These are phyloP conservation scores for Termitomyces sp. DNA, from an alignment of 768 basidiomycete species.

Conservation along the genomic window DNA sequence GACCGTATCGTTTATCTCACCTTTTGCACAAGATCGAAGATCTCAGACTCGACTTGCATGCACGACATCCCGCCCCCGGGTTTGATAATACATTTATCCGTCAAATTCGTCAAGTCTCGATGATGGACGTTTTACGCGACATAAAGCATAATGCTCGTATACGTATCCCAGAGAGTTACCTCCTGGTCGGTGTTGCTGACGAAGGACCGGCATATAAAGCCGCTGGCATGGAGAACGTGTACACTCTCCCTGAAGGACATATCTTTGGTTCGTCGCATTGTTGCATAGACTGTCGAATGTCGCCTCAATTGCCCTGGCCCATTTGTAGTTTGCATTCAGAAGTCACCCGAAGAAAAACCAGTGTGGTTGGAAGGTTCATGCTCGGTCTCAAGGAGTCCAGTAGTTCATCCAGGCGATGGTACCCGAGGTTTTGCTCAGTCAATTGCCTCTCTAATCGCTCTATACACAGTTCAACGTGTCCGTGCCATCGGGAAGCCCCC, in stretches of 20 bases:
- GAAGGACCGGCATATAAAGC: constrained; percentile 65
- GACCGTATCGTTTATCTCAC: constrained; percentile 43
- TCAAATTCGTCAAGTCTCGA: constrained; percentile 55
- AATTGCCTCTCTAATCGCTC: constrained; percentile 2
- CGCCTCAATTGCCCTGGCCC: neutral
- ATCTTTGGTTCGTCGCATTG: constrained; percentile 57
- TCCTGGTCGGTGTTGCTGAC: constrained; percentile 80
- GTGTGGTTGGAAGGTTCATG: constrained; percentile 57
- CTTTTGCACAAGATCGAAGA: constrained; percentile 48
- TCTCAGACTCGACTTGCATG: constrained; percentile 45
- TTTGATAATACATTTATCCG: constrained; percentile 56
- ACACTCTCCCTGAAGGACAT: constrained; percentile 47
- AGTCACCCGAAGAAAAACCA: constrained; percentile 43
- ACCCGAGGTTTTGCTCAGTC: constrained; percentile 4
- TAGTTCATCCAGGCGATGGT: constrained; percentile 77
- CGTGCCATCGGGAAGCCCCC: constrained; percentile 71
- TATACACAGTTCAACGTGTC: constrained; percentile 57
- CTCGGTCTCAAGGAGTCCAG: constrained; percentile 68
- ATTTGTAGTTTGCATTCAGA: constrained; percentile 53
- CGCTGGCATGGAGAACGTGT: constrained; percentile 51
- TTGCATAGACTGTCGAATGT: neutral
- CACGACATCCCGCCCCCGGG: constrained; percentile 25
- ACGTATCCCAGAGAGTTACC: constrained; percentile 59
- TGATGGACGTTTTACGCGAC: constrained; percentile 62
- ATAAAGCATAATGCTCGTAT: constrained; percentile 79